Evolutionary conservation across 2,329 filamentous ascomycete genomes (phyloP).

Genomic region (Aspergillus neotritici): DNA sequence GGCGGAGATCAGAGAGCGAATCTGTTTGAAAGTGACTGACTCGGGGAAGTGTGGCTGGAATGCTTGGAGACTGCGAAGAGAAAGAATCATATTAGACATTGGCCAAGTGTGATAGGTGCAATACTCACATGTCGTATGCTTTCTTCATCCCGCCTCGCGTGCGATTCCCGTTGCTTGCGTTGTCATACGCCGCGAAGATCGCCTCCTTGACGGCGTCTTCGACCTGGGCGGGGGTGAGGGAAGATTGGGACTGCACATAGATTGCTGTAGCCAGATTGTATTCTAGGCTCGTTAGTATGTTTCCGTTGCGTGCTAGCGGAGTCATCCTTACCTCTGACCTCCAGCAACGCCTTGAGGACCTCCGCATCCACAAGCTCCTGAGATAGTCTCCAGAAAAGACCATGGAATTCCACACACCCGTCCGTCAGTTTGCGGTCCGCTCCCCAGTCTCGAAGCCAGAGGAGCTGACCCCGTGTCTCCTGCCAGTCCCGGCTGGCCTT

Average conservation of each 20-base stretch:
- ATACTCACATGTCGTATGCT: constrained; percentile 51
- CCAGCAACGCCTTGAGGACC: constrained; percentile 52
- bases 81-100: constrained; percentile 1
- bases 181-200: constrained; percentile 56
- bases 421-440: constrained; percentile 19
- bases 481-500: constrained; percentile 46
- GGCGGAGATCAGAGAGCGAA: constrained; percentile 52
- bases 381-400: constrained; percentile 47
- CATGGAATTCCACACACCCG: constrained; percentile 33
- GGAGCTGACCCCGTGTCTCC: constrained; percentile 44
- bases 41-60: constrained; percentile 40
- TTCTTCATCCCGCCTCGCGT: constrained; percentile 58
- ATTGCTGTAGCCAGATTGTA: constrained; percentile 39
- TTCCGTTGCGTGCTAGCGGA: background rate
- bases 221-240: constrained; percentile 42
- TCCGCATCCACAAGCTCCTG: constrained; percentile 50
- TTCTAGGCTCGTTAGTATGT: constrained; percentile 27
- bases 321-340: constrained; percentile 35
- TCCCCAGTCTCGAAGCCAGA: constrained; percentile 60
- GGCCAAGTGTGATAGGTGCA: background rate
- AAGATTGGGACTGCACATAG: constrained; percentile 30
- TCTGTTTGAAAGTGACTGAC: constrained; percentile 39
- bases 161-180: constrained; percentile 60
- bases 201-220: constrained; percentile 49
- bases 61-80: constrained; percentile 33